Conservation (phyloP, 306 rosid genomes). For the Trifolium fragiferum region DNA sequence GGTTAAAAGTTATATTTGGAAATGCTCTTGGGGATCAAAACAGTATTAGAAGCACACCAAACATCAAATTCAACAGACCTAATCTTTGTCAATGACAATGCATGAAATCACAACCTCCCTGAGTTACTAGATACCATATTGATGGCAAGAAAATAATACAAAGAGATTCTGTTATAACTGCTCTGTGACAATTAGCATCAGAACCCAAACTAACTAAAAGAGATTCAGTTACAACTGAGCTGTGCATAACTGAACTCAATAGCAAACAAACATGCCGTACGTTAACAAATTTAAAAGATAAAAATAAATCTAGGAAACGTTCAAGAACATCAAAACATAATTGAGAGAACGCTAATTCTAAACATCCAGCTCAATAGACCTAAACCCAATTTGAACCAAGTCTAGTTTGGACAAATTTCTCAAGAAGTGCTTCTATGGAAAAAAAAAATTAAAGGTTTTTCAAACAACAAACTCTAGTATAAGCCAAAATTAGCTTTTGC, state of each 20-base stretch:
- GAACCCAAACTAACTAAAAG: constrained; percentile 5
- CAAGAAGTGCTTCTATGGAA: not conserved
- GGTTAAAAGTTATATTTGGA: not conserved
- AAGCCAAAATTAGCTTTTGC: not conserved
- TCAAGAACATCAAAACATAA: not conserved
- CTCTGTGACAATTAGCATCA: not conserved
- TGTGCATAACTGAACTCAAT: not conserved
- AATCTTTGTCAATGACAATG: not conserved
- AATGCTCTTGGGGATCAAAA: not conserved
- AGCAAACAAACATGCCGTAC: not conserved
- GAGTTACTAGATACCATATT: not conserved
- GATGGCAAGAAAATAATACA: not conserved
- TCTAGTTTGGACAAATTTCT: not conserved
- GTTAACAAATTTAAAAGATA: not conserved
- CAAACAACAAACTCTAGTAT: not conserved
- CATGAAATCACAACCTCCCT: constrained; percentile 31
- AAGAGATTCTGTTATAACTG: not conserved
- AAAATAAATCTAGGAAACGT: not conserved
- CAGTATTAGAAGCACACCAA: not conserved
- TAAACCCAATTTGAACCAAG: not conserved
- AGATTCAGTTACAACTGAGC: not conserved
- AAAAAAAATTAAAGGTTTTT: not conserved
- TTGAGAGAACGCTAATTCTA: not conserved
- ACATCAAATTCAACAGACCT: not conserved
- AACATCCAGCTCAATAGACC: not conserved